Evolutionary conservation across 192 early-diverging fungal genomes (phyloP), one percentile per base, ranked within the genome.

Genomic region (Podochytrium sp.): DNA sequence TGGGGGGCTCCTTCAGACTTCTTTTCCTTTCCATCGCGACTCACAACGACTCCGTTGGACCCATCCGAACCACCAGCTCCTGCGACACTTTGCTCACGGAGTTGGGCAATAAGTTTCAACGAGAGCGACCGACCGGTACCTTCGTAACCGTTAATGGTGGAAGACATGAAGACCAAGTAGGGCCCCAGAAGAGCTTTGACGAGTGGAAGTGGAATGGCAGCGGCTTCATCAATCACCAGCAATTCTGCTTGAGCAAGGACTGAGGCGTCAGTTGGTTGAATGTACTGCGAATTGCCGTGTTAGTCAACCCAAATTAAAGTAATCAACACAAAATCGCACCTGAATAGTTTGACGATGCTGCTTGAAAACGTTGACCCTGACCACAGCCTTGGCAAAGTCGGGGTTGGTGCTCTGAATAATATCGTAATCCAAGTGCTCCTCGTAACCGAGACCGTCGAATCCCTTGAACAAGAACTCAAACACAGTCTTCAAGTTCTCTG

Each of bases 141-240:
- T 85, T 99, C 97, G 82, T 99, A 99, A 30, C 97, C 97, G 80
- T 99, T 98, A 75, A 99, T 97, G 25, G 97, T 99, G 27, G 94
- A 96, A 3, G 97, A 95, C 95, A 99, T 96, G 71, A 98, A 99
- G 16, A 98, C 92, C 18, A 99, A 84, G 75, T 97, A 97, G 5
- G 95, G 94, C 32, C 97, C 97, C 75, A 99, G 82, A 14, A 99
- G 86, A 41, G 89, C 90, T 75, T 91, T 91, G 33, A 99, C 97
- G 49, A 96, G 59, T 16, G 96, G 94, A 51, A 99, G 83, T 38
- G 97, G 97, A 76, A 99, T 99, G 14, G 96, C 97, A 3, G 97
- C 97, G 29, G 97, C 97, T 80, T 99, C 97, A 79, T 99, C 97
- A 79, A 99, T 98, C 7, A 99, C 94, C 18, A 99, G 84, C 56